phyloP scores from a whole-genome alignment of 1,284 basidiomycete genomes.

The Ustilago vetiveriae region DNA sequence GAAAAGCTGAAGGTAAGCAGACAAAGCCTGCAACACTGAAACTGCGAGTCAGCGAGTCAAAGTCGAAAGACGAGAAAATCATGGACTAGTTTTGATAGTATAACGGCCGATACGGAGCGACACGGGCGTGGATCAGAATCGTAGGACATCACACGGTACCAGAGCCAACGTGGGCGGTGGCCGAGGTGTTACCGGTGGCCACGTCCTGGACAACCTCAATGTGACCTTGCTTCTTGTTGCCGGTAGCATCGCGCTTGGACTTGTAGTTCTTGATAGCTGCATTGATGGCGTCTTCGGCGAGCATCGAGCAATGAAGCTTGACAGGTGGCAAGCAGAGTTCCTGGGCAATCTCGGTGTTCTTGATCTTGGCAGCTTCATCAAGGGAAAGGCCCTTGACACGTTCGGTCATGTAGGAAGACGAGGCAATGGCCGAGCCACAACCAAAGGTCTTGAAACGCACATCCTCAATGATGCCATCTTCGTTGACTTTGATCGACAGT shows the following conservation, averaged over 20 bases:
- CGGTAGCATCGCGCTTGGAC: conserved; percentile 54
- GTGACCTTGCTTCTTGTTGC: conserved; percentile 70
- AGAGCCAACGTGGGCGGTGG: conserved; percentile 73
- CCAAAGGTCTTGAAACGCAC: conserved; percentile 83
- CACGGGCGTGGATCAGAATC: no score
- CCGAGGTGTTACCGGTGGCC: conserved; percentile 75
- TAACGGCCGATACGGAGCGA: no score
- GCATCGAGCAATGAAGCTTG: conserved; percentile 81
- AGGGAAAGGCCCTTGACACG: conserved; percentile 93
- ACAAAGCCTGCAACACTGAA: no score
- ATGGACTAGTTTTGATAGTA: no score
- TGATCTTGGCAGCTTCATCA: conserved; percentile 93
- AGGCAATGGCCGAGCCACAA: conserved; percentile 96
- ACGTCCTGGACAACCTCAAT: conserved; percentile 80
- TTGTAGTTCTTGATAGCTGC: conserved; percentile 67
- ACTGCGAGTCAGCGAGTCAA: no score
- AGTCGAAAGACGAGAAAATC: no score
- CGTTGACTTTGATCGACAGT: conserved; percentile 96
- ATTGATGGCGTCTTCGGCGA: conserved; percentile 96
- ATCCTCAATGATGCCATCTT: conserved; percentile 90
- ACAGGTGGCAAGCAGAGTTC: conserved; percentile 87
- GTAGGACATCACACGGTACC: conserved; percentile 54
- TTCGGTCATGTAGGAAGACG: conserved; percentile 77
- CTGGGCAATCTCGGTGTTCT: conserved; percentile 99
- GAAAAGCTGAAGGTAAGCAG: no score